phyloP scores from a whole-genome alignment of 179 eudicot species.

The Silene coronaria region DNA sequence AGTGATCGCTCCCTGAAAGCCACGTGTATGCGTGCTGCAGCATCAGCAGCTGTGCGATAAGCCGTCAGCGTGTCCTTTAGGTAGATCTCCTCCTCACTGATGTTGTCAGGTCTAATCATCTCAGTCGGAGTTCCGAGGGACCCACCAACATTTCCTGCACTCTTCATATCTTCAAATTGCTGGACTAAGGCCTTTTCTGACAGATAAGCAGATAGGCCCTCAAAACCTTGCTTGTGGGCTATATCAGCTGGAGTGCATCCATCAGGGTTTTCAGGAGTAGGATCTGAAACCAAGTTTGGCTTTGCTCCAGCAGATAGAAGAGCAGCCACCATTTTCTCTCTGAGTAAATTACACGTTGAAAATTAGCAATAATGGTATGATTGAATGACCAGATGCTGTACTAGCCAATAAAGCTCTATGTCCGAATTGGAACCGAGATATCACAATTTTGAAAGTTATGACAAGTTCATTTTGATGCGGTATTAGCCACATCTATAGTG shows the following conservation, averaged over 20 bases:
- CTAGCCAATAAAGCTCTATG: not conserved
- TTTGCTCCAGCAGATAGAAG: constrained; percentile 95
- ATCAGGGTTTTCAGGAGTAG: constrained; percentile 66
- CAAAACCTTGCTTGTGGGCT: constrained; percentile 61
- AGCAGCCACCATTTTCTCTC: constrained; percentile 87
- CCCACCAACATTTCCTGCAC: constrained; percentile 85
- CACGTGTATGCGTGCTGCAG: constrained; percentile 85
- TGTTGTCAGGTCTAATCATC: constrained; percentile 23
- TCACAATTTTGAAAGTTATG: not conserved
- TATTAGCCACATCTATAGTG: too few species aligned
- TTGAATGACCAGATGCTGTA: not conserved
- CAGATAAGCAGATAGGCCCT: constrained; percentile 86
- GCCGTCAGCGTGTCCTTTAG: constrained; percentile 82
- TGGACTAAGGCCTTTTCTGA: constrained; percentile 77
- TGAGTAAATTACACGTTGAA: constrained; percentile 28
- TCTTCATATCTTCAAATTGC: constrained; percentile 74
- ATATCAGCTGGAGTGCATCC: constrained; percentile 83
- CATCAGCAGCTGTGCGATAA: constrained; percentile 94
- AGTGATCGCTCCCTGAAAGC: constrained; percentile 80
- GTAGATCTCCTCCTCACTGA: constrained; percentile 61
- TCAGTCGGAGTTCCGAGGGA: constrained; percentile 53
- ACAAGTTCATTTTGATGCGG: too few species aligned
- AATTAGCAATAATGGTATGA: not conserved
- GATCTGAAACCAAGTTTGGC: constrained; percentile 82
- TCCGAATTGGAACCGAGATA: not conserved